Percentiles rank a stretch among this genome's conserved stretches.
Conservation (phyloP, 2,329 filamentous ascomycete species). For the Cercospora zeina region DNA sequence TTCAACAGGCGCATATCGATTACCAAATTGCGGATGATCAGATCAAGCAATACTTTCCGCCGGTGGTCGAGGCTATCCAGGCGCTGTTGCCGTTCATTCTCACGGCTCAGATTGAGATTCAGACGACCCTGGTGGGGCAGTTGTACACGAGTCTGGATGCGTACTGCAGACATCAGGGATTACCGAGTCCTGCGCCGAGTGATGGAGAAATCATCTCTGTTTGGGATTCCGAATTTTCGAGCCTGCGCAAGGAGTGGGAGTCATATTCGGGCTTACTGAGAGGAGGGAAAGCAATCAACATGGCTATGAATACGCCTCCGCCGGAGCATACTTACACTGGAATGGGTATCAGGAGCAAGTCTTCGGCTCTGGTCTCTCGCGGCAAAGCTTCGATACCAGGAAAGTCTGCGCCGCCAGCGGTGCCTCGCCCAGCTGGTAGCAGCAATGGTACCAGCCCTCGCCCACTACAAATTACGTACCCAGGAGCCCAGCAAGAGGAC, state of each 20-base stretch:
- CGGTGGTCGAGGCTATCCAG: conserved; percentile 68
- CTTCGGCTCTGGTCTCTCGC: conserved; percentile 17
- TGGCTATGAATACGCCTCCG: conserved; percentile 54
- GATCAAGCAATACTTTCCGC: conserved; percentile 69
- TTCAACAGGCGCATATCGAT: conserved; percentile 64
- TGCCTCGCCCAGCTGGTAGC: conserved; percentile 8
- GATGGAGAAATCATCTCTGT: conserved; percentile 68
- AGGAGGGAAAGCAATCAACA: conserved; percentile 65
- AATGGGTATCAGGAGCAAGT: conserved; percentile 48
- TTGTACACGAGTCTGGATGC: conserved; percentile 75
- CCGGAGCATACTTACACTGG: conserved; percentile 50
- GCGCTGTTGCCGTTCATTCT: conserved; percentile 73
- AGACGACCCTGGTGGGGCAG: conserved; percentile 73
- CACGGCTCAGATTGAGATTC: conserved; percentile 69
- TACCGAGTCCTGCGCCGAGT: conserved; percentile 70
- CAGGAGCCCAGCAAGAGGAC: conserved; percentile 29
- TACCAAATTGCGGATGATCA: conserved; percentile 75
- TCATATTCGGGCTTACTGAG: conserved; percentile 61
- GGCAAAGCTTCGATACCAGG: conserved; percentile 18
- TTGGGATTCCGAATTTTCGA: conserved; percentile 65
- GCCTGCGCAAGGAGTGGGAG: conserved; percentile 67
- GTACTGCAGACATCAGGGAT: conserved; percentile 67
- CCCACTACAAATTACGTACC: conserved; percentile 11
- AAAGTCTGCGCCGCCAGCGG: conserved; percentile 15
- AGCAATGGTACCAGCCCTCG: conserved; percentile 13